Evolutionary conservation across 345 rosid genomes (phyloP), one percentile per base, ranked within the genome.

Genomic region (Limnanthes douglasii): DNA sequence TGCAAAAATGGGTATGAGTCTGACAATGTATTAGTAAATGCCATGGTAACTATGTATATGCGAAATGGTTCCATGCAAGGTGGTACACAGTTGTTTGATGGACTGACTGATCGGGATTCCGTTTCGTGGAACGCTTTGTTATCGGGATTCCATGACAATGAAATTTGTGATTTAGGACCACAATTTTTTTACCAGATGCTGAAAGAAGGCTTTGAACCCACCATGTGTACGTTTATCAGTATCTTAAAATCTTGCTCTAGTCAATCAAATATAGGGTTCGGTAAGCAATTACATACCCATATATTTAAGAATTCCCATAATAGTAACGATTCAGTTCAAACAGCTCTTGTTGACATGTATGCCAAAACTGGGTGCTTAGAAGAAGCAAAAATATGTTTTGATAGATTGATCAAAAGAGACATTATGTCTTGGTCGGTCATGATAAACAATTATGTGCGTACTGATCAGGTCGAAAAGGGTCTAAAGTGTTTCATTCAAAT

Each of bases 31-130:
- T 48, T 62, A 18, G 32, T 54, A 43, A 71, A 60, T 60, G 59
- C 71, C 5, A 34, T 66, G 46, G 37, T 64, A 34, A 48, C 41
- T 24, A 67, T 67, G 74, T 60, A 67, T 50, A 56, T 57, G 70
- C 46, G 52, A 49, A 37, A 8, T 44, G 50, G 62, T 19, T 28
- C 26, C 15, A 34, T 47, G 46, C 18, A 44, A 45, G 48, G 49
- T 42, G 74, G 71, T 34, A 22, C 20, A 8, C 52, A 5, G 31
- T 61, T 64, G 19, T 64, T 72, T 51, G 40, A 54, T 38, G 40
- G 49, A 28, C 60, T 61, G 68, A 45, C 13, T 18, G 5, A n/a
- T 33, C 24, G 19, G 28, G 48, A 64, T 60, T 41, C 43, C 38
- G 59, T 41, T 38, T 61, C 79, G 16, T 60, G 69, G 66, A 72